Base-by-base conservation (phyloP, 805 yeast genomes). In the Groenewaldozyma salmanticensis region DNA sequence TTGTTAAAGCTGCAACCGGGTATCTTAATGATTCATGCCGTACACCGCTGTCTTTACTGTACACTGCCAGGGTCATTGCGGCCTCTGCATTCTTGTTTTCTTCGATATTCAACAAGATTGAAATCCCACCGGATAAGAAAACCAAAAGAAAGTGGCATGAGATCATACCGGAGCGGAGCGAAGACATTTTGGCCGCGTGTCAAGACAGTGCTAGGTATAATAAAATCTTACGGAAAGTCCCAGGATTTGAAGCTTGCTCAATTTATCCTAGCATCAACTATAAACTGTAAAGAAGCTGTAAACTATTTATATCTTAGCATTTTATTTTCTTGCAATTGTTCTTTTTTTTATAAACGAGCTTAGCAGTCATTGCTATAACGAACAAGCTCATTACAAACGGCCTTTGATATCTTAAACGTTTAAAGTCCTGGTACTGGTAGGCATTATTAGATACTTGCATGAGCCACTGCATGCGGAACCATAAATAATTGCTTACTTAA, bases 1-100 rank as follows among this genome's bases (percentile, higher is more conserved):
- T 53, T 21, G 49, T 43, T 49, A 60, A 43, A 49, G 51, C 47
- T 22, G 64, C 61, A 33, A 59, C 57, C 66, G 58, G 49, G 35
- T 66, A 59, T 40, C 40, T 67, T 29, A 64, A 61, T 39, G 71
- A 66, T 44, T 54, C 64, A 16, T 60, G 61, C 37, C 53, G 65
- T 19, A 60, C 70, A 13, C 38, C 58, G 5, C 46, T 67, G 31
- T 45, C 61, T 36, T 47, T 65, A 35, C 46, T 55, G 17, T 52
- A 52, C 47, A 47, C 60, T 5, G 46, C 65, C 15, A 39, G 51
- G 11, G 49, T 51, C 18, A 46, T 67, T n/a, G 67, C 70, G 6
- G 64, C 61, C 3, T 61, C 62, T 0, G 61, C 69, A 16, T 39
- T 64, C 16, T 56, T 55, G 48, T 61, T 24, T 24, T 24, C 29